These are phyloP conservation scores for Apiospora rasikravindrae DNA, from an alignment of 2,329 filamentous ascomycete genomes.

Conservation along the genomic window DNA sequence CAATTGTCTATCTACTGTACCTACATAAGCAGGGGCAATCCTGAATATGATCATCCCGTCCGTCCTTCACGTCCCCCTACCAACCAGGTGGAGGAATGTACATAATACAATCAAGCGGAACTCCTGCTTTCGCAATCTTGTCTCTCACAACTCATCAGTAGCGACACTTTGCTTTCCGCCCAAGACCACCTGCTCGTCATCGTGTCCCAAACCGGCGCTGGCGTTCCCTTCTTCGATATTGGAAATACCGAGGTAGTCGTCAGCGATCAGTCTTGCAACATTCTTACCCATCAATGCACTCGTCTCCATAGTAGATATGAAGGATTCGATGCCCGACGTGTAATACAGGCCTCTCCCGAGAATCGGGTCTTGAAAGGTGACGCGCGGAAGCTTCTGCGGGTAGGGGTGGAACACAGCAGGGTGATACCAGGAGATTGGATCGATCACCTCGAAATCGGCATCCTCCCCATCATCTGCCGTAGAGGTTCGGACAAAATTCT, in stretches of 20 bases:
- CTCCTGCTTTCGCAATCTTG: neutral
- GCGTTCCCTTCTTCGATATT: neutral
- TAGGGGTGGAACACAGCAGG: slow-evolving; percentile 84
- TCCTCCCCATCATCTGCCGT: slow-evolving; percentile 26
- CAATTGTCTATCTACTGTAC: neutral
- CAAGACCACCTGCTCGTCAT: neutral
- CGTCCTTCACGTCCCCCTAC: neutral
- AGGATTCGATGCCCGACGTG: slow-evolving; percentile 82
- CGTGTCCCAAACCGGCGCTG: neutral
- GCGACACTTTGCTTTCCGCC: neutral
- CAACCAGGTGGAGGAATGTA: too few relatives aligned
- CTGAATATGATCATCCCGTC: neutral
- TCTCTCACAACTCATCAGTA: slow-evolving; percentile 6
- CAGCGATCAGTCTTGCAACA: slow-evolving; percentile 72
- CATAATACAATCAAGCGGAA: neutral
- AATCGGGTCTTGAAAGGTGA: slow-evolving; percentile 83
- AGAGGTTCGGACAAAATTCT: slow-evolving; percentile 39
- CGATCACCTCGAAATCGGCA: slow-evolving; percentile 39
- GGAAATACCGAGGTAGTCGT: slow-evolving; percentile 51
- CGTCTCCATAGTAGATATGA: slow-evolving; percentile 98
- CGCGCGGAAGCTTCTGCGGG: slow-evolving; percentile 80
- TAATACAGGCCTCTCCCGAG: slow-evolving; percentile 73
- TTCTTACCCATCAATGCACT: slow-evolving; percentile 91
- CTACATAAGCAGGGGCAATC: neutral
- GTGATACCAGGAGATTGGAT: slow-evolving; percentile 75